Evolutionary conservation across 129 eudicot genomes (phyloP), one percentile per base, ranked within the genome.

Genomic region (Apium graveolens): DNA sequence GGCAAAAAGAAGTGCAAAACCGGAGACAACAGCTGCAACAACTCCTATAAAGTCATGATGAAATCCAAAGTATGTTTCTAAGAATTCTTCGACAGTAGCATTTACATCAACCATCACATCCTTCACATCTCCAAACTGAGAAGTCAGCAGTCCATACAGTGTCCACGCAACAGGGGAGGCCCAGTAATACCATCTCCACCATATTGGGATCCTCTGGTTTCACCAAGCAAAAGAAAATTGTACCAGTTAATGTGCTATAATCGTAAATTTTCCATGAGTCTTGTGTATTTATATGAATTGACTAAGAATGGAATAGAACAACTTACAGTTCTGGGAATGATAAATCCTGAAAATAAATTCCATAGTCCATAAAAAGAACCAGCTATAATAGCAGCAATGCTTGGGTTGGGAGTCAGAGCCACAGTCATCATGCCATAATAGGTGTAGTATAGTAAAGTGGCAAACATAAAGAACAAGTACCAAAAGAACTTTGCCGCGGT

Each of bases 381-480:
- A 45, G 78, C 78, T 14, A 77, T 51, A 14, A 78, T 71, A 20
- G 85, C 42, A 55, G 85, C 75, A 13, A 77, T 74, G 31, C 41
- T 63, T 16, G 73, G 74, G 74, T 82, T 77, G 63, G 85, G 85
- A 46, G 81, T 82, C 53, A 78, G 7, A 7, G 81, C 85, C 24
- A 82, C 85, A 2, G 78, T 31, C 85, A 82, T 82, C 85, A 82
- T 82, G 27, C 85, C 85, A 35, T 77, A 82, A 41, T 35, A 82
- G 78, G 81, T 82, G 81, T 18, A 82, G 85, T 82, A 82, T 1
- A 77, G 38, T 7, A 82, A 75, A 1, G 85, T 82, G 85, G 71
- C 65, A 69, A 48, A 82, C 85, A 81, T 81, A 81, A 75, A 81
- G 80, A 81, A 81, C 72, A 81, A 42, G 80, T 81, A 81, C 84